A percentile compares a stretch with the other conserved stretches of the same genome.
phyloP scores from a whole-genome alignment of 2,329 filamentous ascomycete species.

The Geoglossum cookeanum region DNA sequence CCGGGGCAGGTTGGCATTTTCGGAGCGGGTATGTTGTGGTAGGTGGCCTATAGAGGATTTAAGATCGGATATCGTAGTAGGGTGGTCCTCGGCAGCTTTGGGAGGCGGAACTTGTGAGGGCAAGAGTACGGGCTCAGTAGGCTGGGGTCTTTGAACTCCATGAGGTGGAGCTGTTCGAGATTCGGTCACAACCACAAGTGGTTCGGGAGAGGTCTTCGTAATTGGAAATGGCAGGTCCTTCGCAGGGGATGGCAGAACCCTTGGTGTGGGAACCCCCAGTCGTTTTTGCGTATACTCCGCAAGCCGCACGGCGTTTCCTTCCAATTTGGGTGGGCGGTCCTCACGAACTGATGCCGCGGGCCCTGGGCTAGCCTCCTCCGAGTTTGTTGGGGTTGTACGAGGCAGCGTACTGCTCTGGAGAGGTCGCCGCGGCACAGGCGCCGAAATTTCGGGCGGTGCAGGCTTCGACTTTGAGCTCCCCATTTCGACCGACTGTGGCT shows the following conservation, averaged over 20 bases:
- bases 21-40: background rate
- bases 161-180: background rate
- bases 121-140: background rate
- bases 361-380: background rate
- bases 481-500: background rate
- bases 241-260: background rate
- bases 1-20: background rate
- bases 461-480: background rate
- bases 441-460: background rate
- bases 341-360: background rate
- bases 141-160: background rate
- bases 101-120: background rate
- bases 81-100: background rate
- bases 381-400: background rate
- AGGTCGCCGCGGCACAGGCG: background rate
- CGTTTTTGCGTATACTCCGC: background rate
- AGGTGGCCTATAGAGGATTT: background rate
- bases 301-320: background rate
- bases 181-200: background rate
- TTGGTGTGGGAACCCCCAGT: background rate
- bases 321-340: background rate
- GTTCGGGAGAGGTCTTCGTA: background rate
- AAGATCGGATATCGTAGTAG: background rate
- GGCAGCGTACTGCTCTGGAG: background rate
- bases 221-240: background rate